Evolutionary conservation across 2,329 filamentous ascomycete species (phyloP), one percentile per base, ranked within the genome.

Genomic region (Exophiala oligosperma): DNA sequence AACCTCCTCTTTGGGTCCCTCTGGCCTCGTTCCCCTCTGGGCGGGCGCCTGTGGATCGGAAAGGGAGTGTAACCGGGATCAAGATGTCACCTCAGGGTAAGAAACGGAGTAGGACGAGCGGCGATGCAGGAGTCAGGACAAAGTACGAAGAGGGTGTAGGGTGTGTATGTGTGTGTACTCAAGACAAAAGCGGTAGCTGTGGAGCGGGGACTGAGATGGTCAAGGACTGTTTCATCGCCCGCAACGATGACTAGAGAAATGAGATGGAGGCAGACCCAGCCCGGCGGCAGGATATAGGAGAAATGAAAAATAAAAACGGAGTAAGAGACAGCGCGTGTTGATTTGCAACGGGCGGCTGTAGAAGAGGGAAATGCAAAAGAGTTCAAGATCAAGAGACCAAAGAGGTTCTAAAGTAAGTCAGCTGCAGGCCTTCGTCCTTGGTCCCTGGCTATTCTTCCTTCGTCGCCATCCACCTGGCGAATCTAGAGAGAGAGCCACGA

Each of bases 161-260:
- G 17, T 17, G 17, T 17, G 17, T 17, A 17, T 17, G 17, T 17
- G 17, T 17, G 17, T 17, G 17, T 24, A 48, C 46, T 54, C 46
- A 41, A 44, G 24, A 52, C 61, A 58, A 56, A 53, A 51, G 41
- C 58, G 61, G 55, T 51, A 52, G 35, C 48, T 52, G 17, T 17
- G 51, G 48, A 56, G 44, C 55, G 53, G 55, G 49, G 52, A 61
- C 47, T 40, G 52, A 57, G 48, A 49, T 37, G 54, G 60, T 52
- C 43, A 48, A 57, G 50, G 50, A 48, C 51, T 61, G 56, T 62
- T 64, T 60, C 62, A 62, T 64, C 59, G 57, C 59, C 62, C 62
- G 56, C 57, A 53, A 63, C 56, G 56, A 56, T 63, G 54, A 55
- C 52, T 49, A 52, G 55, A 51, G 11, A 51, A 44, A 52, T 50